Conservation (phyloP, 2,329 filamentous ascomycete genomes). For the Colletotrichum lupini region DNA sequence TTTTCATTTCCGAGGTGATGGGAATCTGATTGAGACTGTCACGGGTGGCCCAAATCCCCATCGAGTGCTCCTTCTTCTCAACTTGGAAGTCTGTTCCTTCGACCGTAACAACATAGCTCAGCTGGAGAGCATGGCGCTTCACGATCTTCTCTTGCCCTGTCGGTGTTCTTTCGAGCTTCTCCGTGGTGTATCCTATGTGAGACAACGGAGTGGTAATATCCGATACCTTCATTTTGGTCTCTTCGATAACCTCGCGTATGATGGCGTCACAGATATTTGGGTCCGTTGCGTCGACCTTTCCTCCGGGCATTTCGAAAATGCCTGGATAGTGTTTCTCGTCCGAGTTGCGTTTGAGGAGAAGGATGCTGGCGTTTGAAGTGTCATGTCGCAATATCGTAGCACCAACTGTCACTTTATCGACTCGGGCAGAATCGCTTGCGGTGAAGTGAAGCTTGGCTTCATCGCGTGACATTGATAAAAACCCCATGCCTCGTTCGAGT, state of each 20-base stretch:
- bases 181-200: neutral
- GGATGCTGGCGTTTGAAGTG: neutral
- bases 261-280: neutral
- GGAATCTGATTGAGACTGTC: neutral
- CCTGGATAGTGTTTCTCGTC: neutral
- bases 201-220: neutral
- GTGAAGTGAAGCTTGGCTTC: neutral
- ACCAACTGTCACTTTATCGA: neutral
- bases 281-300: constrained; percentile 1
- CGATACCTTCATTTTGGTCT: neutral
- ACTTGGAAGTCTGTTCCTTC: neutral
- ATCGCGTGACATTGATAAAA: neutral
- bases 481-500: neutral
- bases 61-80: neutral
- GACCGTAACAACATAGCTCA: neutral
- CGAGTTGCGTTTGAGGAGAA: constrained; percentile 4
- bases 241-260: constrained; percentile 8
- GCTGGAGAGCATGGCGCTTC: neutral
- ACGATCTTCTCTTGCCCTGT: neutral
- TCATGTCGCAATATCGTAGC: neutral
- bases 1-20: neutral
- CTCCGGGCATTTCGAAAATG: constrained; percentile 14
- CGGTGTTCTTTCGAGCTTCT: neutral
- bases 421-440: neutral
- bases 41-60: neutral